Evolutionary conservation across 225 moss, liverwort and hornwort species (phyloP), one percentile per base, ranked within the genome.

Genomic region (Ulota crispa): DNA sequence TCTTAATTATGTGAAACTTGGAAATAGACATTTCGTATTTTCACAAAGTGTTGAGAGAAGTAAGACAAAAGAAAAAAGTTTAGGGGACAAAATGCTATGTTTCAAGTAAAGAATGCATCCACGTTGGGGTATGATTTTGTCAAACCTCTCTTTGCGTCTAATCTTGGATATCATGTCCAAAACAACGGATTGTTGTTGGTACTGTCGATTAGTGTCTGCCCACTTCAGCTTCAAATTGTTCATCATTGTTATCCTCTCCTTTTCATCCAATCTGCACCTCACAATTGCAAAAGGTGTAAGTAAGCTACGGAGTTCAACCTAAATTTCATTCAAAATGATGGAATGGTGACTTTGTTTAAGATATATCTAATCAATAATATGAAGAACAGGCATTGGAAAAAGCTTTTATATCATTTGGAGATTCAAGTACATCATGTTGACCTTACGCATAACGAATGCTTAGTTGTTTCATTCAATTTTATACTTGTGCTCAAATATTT

Each of bases 161-260:
- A 81, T 87, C 8, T 87, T 87, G 41, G 90, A 90, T 24, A 83
- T 85, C 36, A 87, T 90, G 72, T 90, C 87, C 8, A 90, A 78
- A 59, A 90, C 87, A 16, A 87, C 83, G 0, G 90, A 87, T 7
- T 87, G 78, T 9, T 80, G 70, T 69, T 90, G 87, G 14, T 87
- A 90, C 13, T 81, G 70, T 0, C 11, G 54, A 85, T 90, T 90
- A 0, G 76, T 90, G 23, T 83, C 78, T 0, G 87, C 87, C 90
- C 85, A 90, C 57, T 90, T 90, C 0, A 87, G 0, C 81, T 90
- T 90, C 79, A 90, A 82, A 3, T 85, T 87, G 14, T 87, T 85
- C 26, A 85, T 81, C 82, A 90, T 83, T 10, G 56, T 75, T 47
- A 75, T 78, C 64, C 81, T 77, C 13, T 90, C 90, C n/a, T 75